Evolutionary conservation across 495 filamentous ascomycete genomes (phyloP), one percentile per base, ranked within the genome.

Genomic region (Neurospora hispaniola): DNA sequence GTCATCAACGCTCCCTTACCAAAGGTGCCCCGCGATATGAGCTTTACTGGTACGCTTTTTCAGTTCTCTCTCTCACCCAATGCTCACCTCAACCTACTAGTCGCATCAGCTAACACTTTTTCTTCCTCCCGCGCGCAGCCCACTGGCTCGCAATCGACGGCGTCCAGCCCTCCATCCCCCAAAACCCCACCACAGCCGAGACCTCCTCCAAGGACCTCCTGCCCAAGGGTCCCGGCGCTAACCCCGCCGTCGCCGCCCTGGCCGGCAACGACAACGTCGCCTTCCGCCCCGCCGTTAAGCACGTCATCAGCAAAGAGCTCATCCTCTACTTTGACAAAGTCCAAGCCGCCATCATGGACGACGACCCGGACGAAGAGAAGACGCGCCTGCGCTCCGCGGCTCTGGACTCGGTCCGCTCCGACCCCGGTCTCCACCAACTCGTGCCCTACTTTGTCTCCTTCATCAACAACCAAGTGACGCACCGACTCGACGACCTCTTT

Each of bases 311-410:
- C 72, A 96, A 97, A 79, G 96, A 99, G 80, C 88, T 98, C 4
- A 92, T 95, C 76, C 87, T 98, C n/a, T 98, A 98, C 86, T 99
- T 98, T 74, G 93, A 97, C 76, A 97, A 95, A 76, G 91, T 98
- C 46, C 93, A 92, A 81, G 86, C 85, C 74, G 94, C 95, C 3
- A 85, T 98, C 27, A 84, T 97, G 70, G 93, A 98, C 78, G 93
- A 94, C 74, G 87, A 86, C 39, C 91, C 91, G 69, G 94, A 97
- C 70, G 89, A 92, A 71, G 87, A 89, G 70, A 86, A 87, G 71
- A 80, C 84, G 16, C 77, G 84, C 5, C 89, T 97, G 77, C 92
- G 94, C n/a, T 86, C 88, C 10, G 95, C 96, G 0, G 96, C 92
- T 0, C 86, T 97, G 18, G 90, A 91, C 39, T 94, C 91, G 48